Evolutionary conservation across 305 asterid genomes (phyloP), one percentile per base, ranked within the genome.

Genomic region (Vinca major): DNA sequence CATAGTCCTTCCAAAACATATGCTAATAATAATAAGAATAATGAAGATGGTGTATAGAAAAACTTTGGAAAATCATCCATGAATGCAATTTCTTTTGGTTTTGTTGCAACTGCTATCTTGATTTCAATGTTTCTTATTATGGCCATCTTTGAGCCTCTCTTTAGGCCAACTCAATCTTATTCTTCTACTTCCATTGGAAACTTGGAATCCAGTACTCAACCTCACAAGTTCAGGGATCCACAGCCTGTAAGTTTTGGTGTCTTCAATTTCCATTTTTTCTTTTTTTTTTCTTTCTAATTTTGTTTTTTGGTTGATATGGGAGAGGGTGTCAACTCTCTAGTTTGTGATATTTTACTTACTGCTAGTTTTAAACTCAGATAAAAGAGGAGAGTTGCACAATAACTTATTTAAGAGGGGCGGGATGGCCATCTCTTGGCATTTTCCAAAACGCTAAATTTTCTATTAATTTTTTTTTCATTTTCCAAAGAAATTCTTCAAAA

Each of bases 111-210:
- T 9, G 93, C 96, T 21, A 85, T 92, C 77, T 79, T 92, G 83
- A 73, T 89, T 39, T 88, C 95, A 0, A 89, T 92, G 98, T 89
- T 89, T 62, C 86, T 92, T 44, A 84, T 89, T 63, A 92, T 92
- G 96, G 98, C 96, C 14, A 81, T 89, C 19, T 92, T 92, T 57
- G 96, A 89, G 81, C 96, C 88, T 83, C 74, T 92, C 16, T 88
- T 92, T 78, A 76, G 84, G 82, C 91, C 96, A 41, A 80, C 48
- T 57, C 77, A 80, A 40, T 73, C 86, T 20, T 79, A 70, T 63
- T 69, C 82, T 70, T 75, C 82, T 17, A 62, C 85, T 61, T 75
- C 73, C 45, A 79, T 60, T 33, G 63, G 79, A 71, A 65, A 72
- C 67, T 67, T 14, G 63, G 75, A 66, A 43, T 71, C 80, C 33